phyloP scores from a whole-genome alignment of 2,329 filamentous ascomycete genomes.

The Diaporthe aspalathi region DNA sequence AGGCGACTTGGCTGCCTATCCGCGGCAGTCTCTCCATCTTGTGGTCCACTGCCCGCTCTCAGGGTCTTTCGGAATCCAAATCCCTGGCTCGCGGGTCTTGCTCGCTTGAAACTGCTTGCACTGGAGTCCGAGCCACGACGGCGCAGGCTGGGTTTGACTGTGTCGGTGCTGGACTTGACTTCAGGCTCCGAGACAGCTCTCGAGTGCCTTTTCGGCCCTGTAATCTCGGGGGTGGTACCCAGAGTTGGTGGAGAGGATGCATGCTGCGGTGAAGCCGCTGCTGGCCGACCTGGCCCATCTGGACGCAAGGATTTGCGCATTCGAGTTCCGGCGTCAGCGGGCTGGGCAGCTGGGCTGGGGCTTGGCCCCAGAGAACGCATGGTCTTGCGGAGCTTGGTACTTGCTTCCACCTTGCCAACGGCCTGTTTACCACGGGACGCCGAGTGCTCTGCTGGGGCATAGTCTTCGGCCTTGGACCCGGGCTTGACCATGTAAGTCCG shows the following conservation, averaged over 20 bases:
- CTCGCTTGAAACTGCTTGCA: conserved; percentile 85
- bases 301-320: conserved; percentile 52
- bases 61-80: conserved; percentile 80
- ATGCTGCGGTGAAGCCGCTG: conserved; percentile 12
- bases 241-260: conserved; percentile 35
- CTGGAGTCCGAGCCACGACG: conserved; percentile 74
- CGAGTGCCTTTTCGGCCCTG: conserved; percentile 26
- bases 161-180: conserved; percentile 39
- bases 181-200: conserved; percentile 29
- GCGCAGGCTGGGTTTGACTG: conserved; percentile 53
- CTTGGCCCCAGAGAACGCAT: conserved; percentile 52
- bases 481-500: conserved; percentile 48
- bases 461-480: conserved; percentile 43
- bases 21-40: conserved; percentile 22
- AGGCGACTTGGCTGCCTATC: conserved; percentile 57
- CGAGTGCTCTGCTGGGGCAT: conserved; percentile 33
- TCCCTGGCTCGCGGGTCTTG: conserved; percentile 59
- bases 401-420: conserved; percentile 40
- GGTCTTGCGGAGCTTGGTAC: conserved; percentile 57
- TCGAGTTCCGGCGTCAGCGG: conserved; percentile 41
- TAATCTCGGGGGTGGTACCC: not conserved
- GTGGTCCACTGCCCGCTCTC: conserved; percentile 60
- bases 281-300: conserved; percentile 33
- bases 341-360: not conserved
- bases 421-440: conserved; percentile 29